A percentile compares a stretch with the other conserved stretches of the same genome.
Evolutionary conservation across 2,329 filamentous ascomycete species (phyloP).

Genomic region (Colletotrichum graminicola): DNA sequence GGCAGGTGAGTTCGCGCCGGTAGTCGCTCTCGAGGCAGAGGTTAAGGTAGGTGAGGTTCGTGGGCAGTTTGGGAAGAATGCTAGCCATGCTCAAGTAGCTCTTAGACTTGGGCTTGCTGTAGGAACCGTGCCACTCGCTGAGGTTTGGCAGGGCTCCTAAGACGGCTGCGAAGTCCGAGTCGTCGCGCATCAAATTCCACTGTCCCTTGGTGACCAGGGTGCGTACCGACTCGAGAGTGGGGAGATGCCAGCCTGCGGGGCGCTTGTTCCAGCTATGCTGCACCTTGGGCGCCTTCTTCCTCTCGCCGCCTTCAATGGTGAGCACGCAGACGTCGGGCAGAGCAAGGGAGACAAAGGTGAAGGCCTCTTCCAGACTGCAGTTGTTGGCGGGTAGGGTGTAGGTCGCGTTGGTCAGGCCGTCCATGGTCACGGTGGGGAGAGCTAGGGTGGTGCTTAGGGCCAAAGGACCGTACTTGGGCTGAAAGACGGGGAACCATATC

Average conservation of each 20-base stretch:
- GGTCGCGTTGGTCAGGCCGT: constrained; percentile 67
- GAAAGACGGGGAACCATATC: constrained; percentile 82
- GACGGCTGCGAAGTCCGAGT: constrained; percentile 72
- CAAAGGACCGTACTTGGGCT: constrained; percentile 63
- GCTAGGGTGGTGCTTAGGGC: constrained; percentile 58
- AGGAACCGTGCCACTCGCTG: constrained; percentile 72
- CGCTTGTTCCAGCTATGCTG: constrained; percentile 44
- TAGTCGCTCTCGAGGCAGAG: constrained; percentile 80
- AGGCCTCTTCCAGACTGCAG: constrained; percentile 77
- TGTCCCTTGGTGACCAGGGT: constrained; percentile 80
- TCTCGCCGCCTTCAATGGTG: constrained; percentile 81
- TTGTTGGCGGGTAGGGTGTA: constrained; percentile 74
- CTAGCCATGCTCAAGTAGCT: constrained; percentile 77
- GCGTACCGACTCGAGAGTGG: constrained; percentile 66
- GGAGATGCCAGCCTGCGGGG: constrained; percentile 53
- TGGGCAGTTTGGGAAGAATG: constrained; percentile 70
- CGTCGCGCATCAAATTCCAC: constrained; percentile 79
- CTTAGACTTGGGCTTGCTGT: constrained; percentile 80
- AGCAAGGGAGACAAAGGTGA: constrained; percentile 69
- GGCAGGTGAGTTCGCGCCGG: constrained; percentile 71
- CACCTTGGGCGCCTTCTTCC: constrained; percentile 80
- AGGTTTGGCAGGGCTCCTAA: constrained; percentile 74
- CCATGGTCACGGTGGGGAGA: constrained; percentile 65
- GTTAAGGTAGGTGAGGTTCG: constrained; percentile 71
- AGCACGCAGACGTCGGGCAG: constrained; percentile 74